Percentiles rank a stretch among this genome's conserved stretches.
Conservation (phyloP, 2,329 filamentous ascomycete species). For the Epichloe elymi region DNA sequence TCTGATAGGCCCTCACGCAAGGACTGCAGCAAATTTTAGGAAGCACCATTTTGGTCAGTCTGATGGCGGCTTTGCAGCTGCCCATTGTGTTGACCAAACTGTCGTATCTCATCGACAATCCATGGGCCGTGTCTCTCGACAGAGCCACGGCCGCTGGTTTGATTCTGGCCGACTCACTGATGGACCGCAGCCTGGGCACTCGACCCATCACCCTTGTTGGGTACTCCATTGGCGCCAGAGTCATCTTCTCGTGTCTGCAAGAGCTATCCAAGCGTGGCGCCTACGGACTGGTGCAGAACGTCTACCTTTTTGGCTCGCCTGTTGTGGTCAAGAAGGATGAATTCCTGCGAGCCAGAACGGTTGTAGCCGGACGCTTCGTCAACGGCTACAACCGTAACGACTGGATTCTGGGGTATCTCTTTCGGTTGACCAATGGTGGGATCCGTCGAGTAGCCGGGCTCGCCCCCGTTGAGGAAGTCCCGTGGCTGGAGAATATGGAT, state of each 20-base stretch:
- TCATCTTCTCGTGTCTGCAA: slow-evolving; percentile 83
- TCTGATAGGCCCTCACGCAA: slow-evolving; percentile 72
- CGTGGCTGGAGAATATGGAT: slow-evolving; percentile 78
- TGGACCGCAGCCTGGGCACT: slow-evolving; percentile 81
- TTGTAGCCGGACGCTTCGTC: slow-evolving; percentile 84
- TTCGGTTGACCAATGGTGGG: slow-evolving; percentile 84
- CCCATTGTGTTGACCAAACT: slow-evolving; percentile 88
- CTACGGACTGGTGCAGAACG: slow-evolving; percentile 81
- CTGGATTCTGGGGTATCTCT: slow-evolving; percentile 94
- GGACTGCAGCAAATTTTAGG: slow-evolving; percentile 90
- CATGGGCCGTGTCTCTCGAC: slow-evolving; percentile 92
- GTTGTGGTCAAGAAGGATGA: slow-evolving; percentile 88
- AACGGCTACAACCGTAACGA: slow-evolving; percentile 92
- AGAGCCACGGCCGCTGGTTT: slow-evolving; percentile 78
- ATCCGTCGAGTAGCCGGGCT: slow-evolving; percentile 82
- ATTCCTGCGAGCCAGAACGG: slow-evolving; percentile 64
- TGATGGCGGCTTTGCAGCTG: slow-evolving; percentile 90
- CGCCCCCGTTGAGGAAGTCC: slow-evolving; percentile 59
- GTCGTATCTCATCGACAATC: slow-evolving; percentile 93
- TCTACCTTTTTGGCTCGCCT: slow-evolving; percentile 87
- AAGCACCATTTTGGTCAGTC: slow-evolving; percentile 70
- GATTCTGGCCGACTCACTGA: slow-evolving; percentile 86
- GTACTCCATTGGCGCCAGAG: slow-evolving; percentile 81
- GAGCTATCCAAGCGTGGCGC: slow-evolving; percentile 78
- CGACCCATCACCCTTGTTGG: slow-evolving; percentile 87